Evolutionary conservation across 2,329 filamentous ascomycete genomes (phyloP).

Genomic region (Sporothrix schenckii): DNA sequence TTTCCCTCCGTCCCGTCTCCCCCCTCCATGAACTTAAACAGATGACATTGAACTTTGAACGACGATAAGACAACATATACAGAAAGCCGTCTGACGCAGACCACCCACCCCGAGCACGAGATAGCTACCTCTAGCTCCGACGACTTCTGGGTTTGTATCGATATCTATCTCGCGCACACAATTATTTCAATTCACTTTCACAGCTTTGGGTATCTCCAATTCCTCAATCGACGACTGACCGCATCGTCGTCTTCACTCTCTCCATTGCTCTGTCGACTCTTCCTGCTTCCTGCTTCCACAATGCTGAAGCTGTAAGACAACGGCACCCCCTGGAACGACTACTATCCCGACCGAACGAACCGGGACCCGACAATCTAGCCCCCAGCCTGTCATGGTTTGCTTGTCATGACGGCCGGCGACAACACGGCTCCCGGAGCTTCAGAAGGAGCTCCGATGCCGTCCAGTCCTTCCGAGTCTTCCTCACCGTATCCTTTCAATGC

Average conservation of each 20-base stretch:
- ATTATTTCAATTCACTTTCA: background rate
- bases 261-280: background rate
- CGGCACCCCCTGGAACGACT: background rate
- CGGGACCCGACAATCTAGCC: background rate
- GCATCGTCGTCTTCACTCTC: background rate
- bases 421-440: slow-evolving; percentile 25
- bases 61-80: background rate
- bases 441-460: background rate
- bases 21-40: slow-evolving; percentile 22
- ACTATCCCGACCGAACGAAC: background rate
- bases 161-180: background rate
- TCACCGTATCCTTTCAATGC: slow-evolving; percentile 8
- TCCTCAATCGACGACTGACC: slow-evolving; percentile 5
- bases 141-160: background rate
- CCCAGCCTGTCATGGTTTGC: slow-evolving; percentile 31
- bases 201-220: background rate
- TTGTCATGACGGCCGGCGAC: slow-evolving; percentile 34
- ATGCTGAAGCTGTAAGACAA: slow-evolving; percentile 22
- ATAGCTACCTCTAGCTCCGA: background rate
- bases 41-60: slow-evolving; percentile 1
- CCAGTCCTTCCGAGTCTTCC: background rate
- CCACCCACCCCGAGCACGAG: background rate
- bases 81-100: background rate
- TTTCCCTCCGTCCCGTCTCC: slow-evolving; percentile 18
- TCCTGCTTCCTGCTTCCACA: background rate